Conservation (phyloP, 768 basidiomycete species). For the Lactifluus rugatus region DNA sequence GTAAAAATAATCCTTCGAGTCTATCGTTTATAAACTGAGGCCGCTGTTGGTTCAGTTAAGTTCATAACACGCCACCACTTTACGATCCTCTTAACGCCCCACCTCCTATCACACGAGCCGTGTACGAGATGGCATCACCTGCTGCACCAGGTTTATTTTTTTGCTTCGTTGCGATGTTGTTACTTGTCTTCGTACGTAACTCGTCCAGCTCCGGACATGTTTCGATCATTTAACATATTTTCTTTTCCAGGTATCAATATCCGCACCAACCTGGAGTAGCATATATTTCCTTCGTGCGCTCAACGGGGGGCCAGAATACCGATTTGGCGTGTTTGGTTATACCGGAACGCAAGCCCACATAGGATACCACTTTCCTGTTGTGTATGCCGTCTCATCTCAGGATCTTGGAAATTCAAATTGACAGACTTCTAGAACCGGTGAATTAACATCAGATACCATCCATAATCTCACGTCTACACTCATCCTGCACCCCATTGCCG, state of each 20-base stretch:
- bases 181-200: slow-evolving; percentile 55
- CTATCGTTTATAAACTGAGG: background rate
- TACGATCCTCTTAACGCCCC: background rate
- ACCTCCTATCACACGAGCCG: background rate
- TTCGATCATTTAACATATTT: background rate
- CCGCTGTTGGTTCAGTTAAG: too few relatives aligned
- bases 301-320: slow-evolving; percentile 28
- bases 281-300: slow-evolving; percentile 59
- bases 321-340: slow-evolving; percentile 73
- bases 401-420: background rate
- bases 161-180: slow-evolving; percentile 58
- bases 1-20: background rate
- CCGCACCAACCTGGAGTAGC: slow-evolving; percentile 62
- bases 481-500: slow-evolving; percentile 75
- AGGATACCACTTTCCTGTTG: slow-evolving; percentile 50
- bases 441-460: slow-evolving; percentile 43
- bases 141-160: slow-evolving; percentile 64
- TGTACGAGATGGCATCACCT: slow-evolving; percentile 38
- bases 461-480: slow-evolving; percentile 64
- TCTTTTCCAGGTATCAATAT: slow-evolving; percentile 49
- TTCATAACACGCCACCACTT: background rate
- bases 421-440: slow-evolving; percentile 29
- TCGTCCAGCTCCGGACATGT: background rate
- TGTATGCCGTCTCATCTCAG: slow-evolving; percentile 29
- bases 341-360: slow-evolving; percentile 45